Conservation (phyloP, 2,329 filamentous ascomycete genomes). For the Neofusicoccum ribis region DNA sequence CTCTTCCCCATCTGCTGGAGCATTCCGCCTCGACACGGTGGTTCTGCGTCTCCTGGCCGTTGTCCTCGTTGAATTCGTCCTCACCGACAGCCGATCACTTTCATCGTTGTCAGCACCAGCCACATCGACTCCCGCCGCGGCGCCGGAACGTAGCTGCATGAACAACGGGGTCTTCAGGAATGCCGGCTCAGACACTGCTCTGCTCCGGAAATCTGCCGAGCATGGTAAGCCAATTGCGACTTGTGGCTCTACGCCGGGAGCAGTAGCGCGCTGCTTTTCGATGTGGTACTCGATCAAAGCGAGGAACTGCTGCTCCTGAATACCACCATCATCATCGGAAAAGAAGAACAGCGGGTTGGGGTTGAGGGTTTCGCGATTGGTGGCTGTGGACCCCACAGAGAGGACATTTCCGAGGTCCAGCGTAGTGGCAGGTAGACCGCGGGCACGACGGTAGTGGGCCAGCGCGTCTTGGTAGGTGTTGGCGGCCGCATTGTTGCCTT, state of each 20-base stretch:
- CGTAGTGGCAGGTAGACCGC: constrained; percentile 21
- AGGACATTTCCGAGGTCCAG: constrained; percentile 28
- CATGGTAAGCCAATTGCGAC: constrained; percentile 25
- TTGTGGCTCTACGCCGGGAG: constrained; percentile 21
- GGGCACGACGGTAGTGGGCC: constrained; percentile 26
- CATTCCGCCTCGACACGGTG: neutral
- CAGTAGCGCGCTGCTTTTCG: constrained; percentile 19
- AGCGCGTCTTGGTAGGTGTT: constrained; percentile 34
- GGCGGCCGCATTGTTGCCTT: constrained; percentile 29
- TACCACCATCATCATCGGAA: constrained; percentile 20
- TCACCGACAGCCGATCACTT: constrained; percentile 6
- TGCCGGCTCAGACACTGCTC: constrained; percentile 24
- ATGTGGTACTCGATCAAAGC: constrained; percentile 26
- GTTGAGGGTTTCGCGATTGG: constrained; percentile 3
- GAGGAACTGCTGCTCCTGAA: constrained; percentile 26
- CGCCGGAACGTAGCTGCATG: constrained; percentile 21
- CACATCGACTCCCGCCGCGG: neutral
- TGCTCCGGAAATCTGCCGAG: constrained; percentile 24
- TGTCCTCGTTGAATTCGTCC: constrained; percentile 1
- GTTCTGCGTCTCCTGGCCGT: neutral
- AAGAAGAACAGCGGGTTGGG: constrained; percentile 9
- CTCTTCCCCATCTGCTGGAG: neutral
- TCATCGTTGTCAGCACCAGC: neutral
- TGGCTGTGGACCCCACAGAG: constrained; percentile 26
- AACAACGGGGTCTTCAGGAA: constrained; percentile 21